Evolutionary conservation across 805 yeast species (phyloP), one percentile per base, ranked within the genome.

Genomic region (Torulaspora quercuum): DNA sequence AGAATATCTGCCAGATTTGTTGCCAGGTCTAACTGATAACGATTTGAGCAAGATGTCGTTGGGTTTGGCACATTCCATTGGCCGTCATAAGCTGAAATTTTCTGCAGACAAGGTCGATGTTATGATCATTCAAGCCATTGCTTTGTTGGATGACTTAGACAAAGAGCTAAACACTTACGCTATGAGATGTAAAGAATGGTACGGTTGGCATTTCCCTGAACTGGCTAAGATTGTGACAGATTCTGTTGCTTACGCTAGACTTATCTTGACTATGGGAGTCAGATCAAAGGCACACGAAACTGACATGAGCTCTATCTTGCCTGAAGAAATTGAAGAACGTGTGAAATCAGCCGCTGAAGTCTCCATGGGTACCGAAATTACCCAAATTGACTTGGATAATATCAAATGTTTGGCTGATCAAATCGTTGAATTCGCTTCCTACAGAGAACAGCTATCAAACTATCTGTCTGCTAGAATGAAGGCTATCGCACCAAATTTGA

Each of bases 201-300:
- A 92, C 70, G 98, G 98, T 50, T 92, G 98, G 98, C 98, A 92
- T 68, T 92, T 92, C 81, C 98, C 98, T 25, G 98, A 92, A 68
- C 78, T 92, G 78, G 96, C 97, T 57, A 92, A 92, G 76, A 87
- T 90, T 64, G 84, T 92, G 54, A 80, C 82, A 51, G 98, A 90
- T 69, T 89, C 95, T 50, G 90, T 86, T 54, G 97, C 97, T 30
- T 90, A 80, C 65, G 97, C 97, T 45, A 82, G 94, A 72, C 84
- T 88, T 53, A 85, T 92, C 60, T 76, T 88, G 67, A 73, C 81
- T 53, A 88, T 92, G 96, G 97, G 97, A 52, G 69, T 85, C 53
- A 80, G 98, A 72, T 74, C 95, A 37, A 87, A 85, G 57, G 95
- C 95, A 52, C 69, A 86, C 32, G 90, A 81, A 47, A 82, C 94